Evolutionary conservation across 2,329 filamentous ascomycete species (phyloP), one percentile per base, ranked within the genome.

Genomic region (Septoria linicola): DNA sequence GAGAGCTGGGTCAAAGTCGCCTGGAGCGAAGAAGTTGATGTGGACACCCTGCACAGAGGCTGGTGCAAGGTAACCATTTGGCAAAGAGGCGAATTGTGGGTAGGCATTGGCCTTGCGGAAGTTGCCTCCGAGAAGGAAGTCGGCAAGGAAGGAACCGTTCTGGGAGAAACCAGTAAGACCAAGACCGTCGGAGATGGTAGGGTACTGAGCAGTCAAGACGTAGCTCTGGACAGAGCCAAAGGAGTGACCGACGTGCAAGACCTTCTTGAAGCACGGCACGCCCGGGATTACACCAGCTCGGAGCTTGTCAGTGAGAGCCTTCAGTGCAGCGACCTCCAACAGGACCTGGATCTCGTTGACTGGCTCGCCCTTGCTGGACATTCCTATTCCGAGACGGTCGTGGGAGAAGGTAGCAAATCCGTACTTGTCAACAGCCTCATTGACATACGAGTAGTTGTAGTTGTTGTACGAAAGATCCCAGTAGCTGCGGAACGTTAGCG

Each of bases 371-470:
- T 79, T 80, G 3, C 77, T 76, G 1, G 81, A 84, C 51, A 72
- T 69, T 34, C 78, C 82, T 35, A 84, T 75, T 25, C 83, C 83
- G 4, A 84, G 75, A 14, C 83, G 80, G 66, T 87, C 82, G 67
- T 77, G 83, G 8, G 75, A 69, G 39, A 86, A 74, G 2, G 81
- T 84, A 25, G 76, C 80, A 70, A 80, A 85, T 34, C 79, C 79
- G 32, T 76, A 72, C 7, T 72, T 57, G 35, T 73, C 76, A 1
- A 83, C 73, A 1, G 83, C 82, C 10, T 68, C 67, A 40, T 78
- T 72, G 21, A 81, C 73, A 64, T 86, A 87, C 62, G 76, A 81
- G 70, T 87, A 85, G 63, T 83, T 81, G 71, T 74, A 78, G 60
- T 76, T 70, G 51, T 58, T 74, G 68, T 72, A 78, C 0, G 79